Evolutionary conservation across 345 rosid species (phyloP), one percentile per base, ranked within the genome.

Genomic region (Populus simonii): DNA sequence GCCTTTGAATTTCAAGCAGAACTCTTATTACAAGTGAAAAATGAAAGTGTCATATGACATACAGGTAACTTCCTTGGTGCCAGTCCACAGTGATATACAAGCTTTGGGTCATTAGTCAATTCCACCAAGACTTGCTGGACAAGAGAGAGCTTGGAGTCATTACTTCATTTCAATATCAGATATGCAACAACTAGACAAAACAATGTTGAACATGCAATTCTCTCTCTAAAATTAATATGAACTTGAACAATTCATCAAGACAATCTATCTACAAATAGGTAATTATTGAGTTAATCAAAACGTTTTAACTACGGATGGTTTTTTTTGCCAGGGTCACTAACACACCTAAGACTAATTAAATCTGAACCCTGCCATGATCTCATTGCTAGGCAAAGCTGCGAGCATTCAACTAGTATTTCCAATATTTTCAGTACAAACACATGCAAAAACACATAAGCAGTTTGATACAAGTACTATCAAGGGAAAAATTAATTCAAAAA

Each of bases 21-120:
- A 51, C 66, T 59, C 49, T 36, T 33, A 29, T 55, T 43, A 12
- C 59, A 36, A 17, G 53, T n/a, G 20, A 45, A 59, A 76, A 33
- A 23, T 79, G 76, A 55, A 45, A 27, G 69, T 45, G 36, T 36
- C 75, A 72, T 51, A 39, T 68, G 77, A 75, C 96, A 77, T 85
- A 96, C 99, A 33, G 98, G 98, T 79, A 96, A 86, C 88, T 90
- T 94, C 75, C 91, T 85, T 47, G 99, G 97, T 70, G 97, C 89
- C 78, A 96, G 82, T 85, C 97, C 98, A 84, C 97, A 92, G 83
- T 92, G 95, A 86, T 88, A 92, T 66, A 94, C 97, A 80, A 92
- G 95, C 89, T 92, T 96, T 59, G 94, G 89, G 76, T 96, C 97
- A 83, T 86, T 90, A 71, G 91, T 75, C 87, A 94, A 85, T 86